Conservation (phyloP, 1,284 basidiomycete genomes). For the Apiotrichum siamense region DNA sequence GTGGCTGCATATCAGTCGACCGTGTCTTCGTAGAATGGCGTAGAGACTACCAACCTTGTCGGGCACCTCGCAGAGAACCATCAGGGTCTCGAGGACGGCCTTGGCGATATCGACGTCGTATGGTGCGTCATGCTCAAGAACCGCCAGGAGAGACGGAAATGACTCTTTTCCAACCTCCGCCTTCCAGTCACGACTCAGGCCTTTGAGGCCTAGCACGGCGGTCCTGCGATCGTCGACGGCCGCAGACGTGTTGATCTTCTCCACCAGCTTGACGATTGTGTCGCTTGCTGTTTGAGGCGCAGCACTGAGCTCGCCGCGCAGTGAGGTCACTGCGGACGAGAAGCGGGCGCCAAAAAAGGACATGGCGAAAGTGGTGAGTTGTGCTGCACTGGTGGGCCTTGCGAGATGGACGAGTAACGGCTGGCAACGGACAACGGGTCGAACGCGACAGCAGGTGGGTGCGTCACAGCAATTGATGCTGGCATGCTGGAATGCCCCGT, state of each 20-base stretch:
- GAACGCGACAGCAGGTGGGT: too few species aligned
- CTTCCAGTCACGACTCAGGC: slow-evolving; percentile 83
- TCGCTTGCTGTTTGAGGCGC: slow-evolving; percentile 69
- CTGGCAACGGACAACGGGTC: neutral
- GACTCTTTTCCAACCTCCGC: slow-evolving; percentile 73
- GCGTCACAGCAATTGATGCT: too few species aligned
- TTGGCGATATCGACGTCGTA: slow-evolving; percentile 84
- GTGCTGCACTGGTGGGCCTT: neutral
- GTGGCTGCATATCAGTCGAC: slow-evolving; percentile 34
- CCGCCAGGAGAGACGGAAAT: slow-evolving; percentile 67
- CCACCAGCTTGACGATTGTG: slow-evolving; percentile 79
- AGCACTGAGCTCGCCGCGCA: slow-evolving; percentile 44
- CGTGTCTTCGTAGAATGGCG: neutral
- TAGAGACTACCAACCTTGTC: slow-evolving; percentile 39
- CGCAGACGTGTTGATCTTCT: slow-evolving; percentile 77
- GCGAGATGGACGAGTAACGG: neutral
- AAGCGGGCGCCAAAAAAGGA: slow-evolving; percentile 30
- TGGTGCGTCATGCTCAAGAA: slow-evolving; percentile 76
- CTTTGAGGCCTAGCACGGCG: slow-evolving; percentile 85
- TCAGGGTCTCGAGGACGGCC: slow-evolving; percentile 80
- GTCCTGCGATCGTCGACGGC: slow-evolving; percentile 85
- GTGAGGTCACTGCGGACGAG: slow-evolving; percentile 44
- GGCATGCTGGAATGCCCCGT: too few species aligned
- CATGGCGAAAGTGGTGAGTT: slow-evolving; percentile 3
- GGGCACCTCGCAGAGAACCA: slow-evolving; percentile 46